These are phyloP conservation scores for Apiotrichum gamsii DNA, from an alignment of 1,284 basidiomycete genomes.

Conservation along the genomic window DNA sequence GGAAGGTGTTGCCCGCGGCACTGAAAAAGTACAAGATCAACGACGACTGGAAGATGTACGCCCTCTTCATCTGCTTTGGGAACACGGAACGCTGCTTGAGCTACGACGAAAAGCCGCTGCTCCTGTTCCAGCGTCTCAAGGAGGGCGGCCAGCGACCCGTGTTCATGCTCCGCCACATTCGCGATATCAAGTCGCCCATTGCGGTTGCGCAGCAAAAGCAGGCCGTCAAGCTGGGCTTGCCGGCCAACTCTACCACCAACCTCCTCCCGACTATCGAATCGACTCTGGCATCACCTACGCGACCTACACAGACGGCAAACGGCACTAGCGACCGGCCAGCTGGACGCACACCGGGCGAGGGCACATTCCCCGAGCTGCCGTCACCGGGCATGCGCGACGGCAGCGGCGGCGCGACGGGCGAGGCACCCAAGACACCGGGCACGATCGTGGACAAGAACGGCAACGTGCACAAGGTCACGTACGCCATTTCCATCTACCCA, in stretches of 20 bases:
- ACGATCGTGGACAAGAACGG: conserved; percentile 39
- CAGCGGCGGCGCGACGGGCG: conserved; percentile 4
- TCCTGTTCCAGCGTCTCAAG: conserved; percentile 95
- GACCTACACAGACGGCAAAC: conserved; percentile 11
- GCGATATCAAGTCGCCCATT: conserved; percentile 91
- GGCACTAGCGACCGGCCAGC: not conserved
- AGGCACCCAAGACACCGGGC: conserved; percentile 7
- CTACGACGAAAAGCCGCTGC: conserved; percentile 94
- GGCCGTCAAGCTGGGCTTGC: conserved; percentile 50
- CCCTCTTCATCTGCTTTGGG: conserved; percentile 97
- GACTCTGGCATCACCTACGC: conserved; percentile 32
- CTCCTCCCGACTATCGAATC: conserved; percentile 33
- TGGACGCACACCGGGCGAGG: conserved; percentile 27
- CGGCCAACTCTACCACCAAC: conserved; percentile 23
- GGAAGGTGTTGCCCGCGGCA: conserved; percentile 94
- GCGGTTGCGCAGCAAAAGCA: conserved; percentile 92
- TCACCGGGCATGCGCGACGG: conserved; percentile 36
- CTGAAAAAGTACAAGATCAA: conserved; percentile 99
- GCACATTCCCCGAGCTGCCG: conserved; percentile 39
- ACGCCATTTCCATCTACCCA: conserved; percentile 51
- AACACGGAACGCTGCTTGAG: conserved; percentile 89
- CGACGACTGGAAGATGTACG: conserved; percentile 98
- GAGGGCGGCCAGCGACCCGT: conserved; percentile 96
- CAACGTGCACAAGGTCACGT: conserved; percentile 41
- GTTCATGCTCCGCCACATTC: conserved; percentile 96